These are phyloP conservation scores for Ophiognomonia clavigignenti-juglandacearum DNA, from an alignment of 2,329 filamentous ascomycete species.

Conservation along the genomic window DNA sequence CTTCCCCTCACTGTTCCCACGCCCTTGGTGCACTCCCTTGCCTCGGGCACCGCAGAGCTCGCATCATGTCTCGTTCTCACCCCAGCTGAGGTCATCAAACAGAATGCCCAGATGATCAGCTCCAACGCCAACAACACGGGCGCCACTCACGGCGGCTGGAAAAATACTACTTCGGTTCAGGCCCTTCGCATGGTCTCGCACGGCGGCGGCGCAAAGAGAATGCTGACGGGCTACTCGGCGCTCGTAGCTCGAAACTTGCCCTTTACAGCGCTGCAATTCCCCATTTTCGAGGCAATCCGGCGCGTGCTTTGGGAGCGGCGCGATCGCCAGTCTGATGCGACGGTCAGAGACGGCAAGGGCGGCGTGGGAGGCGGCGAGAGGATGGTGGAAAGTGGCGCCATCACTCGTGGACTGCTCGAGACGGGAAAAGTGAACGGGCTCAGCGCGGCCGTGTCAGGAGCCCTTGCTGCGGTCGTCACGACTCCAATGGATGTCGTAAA, in stretches of 20 bases:
- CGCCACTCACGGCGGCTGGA: conserved; percentile 18
- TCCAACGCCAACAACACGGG: conserved; percentile 6
- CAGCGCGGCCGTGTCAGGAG: conserved; percentile 70
- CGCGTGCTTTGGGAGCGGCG: conserved; percentile 40
- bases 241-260: conserved; percentile 79
- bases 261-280: conserved; percentile 85
- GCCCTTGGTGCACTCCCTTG: conserved; percentile 65
- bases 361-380: conserved; percentile 28
- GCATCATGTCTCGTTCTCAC: conserved; percentile 84
- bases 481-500: conserved; percentile 89
- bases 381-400: conserved; percentile 8
- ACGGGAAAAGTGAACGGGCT: conserved; percentile 66
- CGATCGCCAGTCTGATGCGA: conserved; percentile 1
- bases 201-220: conserved; percentile 51
- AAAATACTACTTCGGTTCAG: conserved; percentile 38
- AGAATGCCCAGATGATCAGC: conserved; percentile 82
- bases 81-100: conserved; percentile 86
- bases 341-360: conserved; percentile 19
- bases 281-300: conserved; percentile 73
- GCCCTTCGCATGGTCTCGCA: conserved; percentile 39
- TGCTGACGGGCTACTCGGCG: conserved; percentile 71
- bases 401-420: conserved; percentile 46
- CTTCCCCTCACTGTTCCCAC: conserved; percentile 44
- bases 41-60: conserved; percentile 74
- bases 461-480: conserved; percentile 72